A percentile compares a stretch with the other conserved stretches of the same genome.
These are phyloP conservation scores for Alliaria petiolata DNA, from an alignment of 345 rosid species.

Conservation along the genomic window DNA sequence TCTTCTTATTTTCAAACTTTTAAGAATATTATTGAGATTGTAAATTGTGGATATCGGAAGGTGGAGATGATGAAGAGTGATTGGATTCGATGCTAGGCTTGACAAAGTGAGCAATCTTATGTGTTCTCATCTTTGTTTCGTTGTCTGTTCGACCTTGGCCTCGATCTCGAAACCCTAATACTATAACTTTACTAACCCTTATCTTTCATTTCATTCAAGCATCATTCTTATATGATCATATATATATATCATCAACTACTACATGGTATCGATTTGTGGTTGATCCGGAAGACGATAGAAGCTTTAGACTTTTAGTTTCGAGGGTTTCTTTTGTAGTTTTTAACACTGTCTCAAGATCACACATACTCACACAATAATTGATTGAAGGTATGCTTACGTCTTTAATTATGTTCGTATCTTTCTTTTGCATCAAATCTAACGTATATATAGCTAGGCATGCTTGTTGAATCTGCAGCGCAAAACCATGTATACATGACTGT, in stretches of 20 bases:
- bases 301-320: background rate
- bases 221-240: background rate
- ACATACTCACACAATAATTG: background rate
- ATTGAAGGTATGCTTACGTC: background rate
- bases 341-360: background rate
- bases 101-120: slow-evolving; percentile 35
- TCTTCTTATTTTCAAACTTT: background rate
- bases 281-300: background rate
- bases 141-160: slow-evolving; percentile 43
- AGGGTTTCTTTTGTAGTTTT: background rate
- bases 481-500: background rate
- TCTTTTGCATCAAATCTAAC: background rate
- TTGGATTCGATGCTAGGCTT: slow-evolving; percentile 35
- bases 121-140: slow-evolving; percentile 36
- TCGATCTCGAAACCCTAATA: slow-evolving; percentile 7
- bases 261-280: background rate
- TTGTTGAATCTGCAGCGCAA: background rate
- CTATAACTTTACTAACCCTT: background rate
- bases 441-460: background rate
- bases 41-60: slow-evolving; percentile 14
- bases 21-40: background rate
- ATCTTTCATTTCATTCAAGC: background rate
- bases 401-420: background rate
- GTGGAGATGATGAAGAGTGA: slow-evolving; percentile 14
- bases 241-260: background rate